A percentile compares a stretch with the other conserved stretches of the same genome.
These are phyloP conservation scores for Trichoderma hamatum DNA, from an alignment of 2,329 filamentous ascomycete species.

Conservation along the genomic window DNA sequence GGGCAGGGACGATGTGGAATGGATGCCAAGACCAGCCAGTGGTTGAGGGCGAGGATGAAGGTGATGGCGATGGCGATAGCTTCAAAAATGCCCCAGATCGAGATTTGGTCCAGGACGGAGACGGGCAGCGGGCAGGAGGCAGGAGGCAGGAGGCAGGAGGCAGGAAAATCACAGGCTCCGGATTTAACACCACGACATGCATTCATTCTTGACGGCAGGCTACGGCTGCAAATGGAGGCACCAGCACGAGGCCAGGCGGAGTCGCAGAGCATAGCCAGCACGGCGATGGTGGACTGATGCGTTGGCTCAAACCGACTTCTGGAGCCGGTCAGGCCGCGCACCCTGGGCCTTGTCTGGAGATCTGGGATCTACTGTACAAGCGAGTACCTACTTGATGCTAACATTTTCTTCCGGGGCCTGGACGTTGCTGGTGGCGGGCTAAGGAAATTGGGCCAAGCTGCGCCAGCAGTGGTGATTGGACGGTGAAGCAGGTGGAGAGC, in stretches of 20 bases:
- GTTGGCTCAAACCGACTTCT: slow-evolving; percentile 25
- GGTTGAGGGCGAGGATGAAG: neutral
- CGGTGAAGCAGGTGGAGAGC: neutral
- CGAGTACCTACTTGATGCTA: no score
- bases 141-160: no score
- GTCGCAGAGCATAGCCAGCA: slow-evolving; percentile 7
- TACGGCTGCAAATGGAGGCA: slow-evolving; percentile 5
- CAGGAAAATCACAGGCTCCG: neutral
- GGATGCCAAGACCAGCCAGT: neutral
- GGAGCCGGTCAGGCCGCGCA: slow-evolving; percentile 27
- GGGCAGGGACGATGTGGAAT: neutral
- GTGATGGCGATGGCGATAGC: slow-evolving; percentile 24
- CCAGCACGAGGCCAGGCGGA: slow-evolving; percentile 6
- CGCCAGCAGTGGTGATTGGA: neutral
- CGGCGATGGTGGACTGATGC: slow-evolving; percentile 32
- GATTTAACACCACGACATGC: neutral
- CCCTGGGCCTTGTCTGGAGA: slow-evolving; percentile 18
- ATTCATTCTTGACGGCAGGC: neutral
- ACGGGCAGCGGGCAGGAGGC: neutral
- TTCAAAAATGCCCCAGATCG: slow-evolving; percentile 14
- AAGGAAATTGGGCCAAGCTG: neutral
- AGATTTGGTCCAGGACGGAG: neutral
- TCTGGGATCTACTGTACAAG: slow-evolving; percentile 16
- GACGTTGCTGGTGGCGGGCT: neutral
- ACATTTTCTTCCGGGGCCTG: neutral